These are phyloP conservation scores for Lepidium sativum DNA, from an alignment of 345 rosid species.

Conservation along the genomic window DNA sequence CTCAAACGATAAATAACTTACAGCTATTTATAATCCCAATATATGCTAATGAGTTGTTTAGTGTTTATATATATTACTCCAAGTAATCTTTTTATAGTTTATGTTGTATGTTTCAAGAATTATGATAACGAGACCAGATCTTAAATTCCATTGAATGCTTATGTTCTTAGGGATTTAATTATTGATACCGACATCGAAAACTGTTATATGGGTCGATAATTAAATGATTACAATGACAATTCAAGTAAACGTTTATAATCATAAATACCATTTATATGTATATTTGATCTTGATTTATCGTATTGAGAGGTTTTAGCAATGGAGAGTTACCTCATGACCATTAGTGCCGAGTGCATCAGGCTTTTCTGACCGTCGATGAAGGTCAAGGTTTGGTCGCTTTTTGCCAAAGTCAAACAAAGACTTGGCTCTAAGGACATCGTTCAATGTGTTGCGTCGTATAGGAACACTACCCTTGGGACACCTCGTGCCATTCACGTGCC, in stretches of 20 bases:
- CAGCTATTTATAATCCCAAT: constrained; percentile 7
- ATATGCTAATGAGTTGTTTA: not conserved
- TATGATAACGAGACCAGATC: constrained; percentile 25
- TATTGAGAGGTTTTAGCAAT: not conserved
- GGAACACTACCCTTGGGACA: constrained; percentile 92
- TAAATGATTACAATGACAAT: constrained; percentile 14
- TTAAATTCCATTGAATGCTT: constrained; percentile 22
- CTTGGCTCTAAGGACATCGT: constrained; percentile 84
- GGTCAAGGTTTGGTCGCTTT: constrained; percentile 23
- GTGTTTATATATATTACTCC: not conserved
- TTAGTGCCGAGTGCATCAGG: constrained; percentile 74
- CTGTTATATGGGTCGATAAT: constrained; percentile 25
- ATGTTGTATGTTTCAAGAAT: constrained; percentile 7
- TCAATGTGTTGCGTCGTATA: constrained; percentile 62
- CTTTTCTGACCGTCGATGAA: constrained; percentile 39
- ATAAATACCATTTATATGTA: too few relatives aligned
- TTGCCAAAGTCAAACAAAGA: constrained; percentile 88
- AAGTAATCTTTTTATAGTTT: not conserved
- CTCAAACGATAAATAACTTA: too few relatives aligned
- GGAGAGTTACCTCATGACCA: constrained; percentile 61
- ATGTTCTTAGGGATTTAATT: not conserved
- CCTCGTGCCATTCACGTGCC: constrained; percentile 81
- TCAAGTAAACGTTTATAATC: not conserved
- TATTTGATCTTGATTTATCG: not conserved
- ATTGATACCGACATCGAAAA: constrained; percentile 17